Evolutionary conservation across 306 rosid species (phyloP).

Genomic region (Sphenostylis stenocarpa): DNA sequence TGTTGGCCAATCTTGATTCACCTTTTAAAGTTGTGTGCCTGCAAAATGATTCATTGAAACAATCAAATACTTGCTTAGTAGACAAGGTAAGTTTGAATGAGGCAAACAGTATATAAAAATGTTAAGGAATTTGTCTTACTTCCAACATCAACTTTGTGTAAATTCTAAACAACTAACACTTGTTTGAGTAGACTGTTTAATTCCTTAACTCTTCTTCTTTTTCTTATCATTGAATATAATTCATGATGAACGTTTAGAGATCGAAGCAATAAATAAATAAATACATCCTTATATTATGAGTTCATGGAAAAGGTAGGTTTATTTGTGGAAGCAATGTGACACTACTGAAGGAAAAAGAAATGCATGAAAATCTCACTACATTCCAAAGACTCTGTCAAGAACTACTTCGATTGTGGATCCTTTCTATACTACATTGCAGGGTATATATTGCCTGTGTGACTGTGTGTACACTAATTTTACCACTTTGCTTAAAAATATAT

Average conservation of each 20-base stretch:
- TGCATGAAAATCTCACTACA: too few species aligned
- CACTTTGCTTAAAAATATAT: too few species aligned
- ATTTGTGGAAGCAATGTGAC: too few species aligned
- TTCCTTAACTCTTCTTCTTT: background rate
- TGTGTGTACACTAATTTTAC: too few species aligned
- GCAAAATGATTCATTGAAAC: background rate
- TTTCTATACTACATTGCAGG: too few species aligned
- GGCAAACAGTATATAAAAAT: background rate
- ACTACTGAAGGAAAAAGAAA: too few species aligned
- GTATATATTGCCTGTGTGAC: too few species aligned
- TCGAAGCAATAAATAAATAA: too few species aligned
- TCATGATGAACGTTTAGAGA: background rate
- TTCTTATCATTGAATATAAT: background rate
- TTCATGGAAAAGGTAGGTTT: too few species aligned
- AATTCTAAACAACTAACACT: background rate
- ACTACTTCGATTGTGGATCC: too few species aligned
- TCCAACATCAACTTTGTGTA: background rate
- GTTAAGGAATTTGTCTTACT: background rate
- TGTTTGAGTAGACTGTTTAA: background rate
- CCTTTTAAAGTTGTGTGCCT: background rate
- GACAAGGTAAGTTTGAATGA: background rate
- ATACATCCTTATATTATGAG: too few species aligned
- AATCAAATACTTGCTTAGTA: conserved; percentile 3
- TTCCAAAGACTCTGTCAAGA: too few species aligned
- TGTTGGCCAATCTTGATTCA: conserved; percentile 29